These are phyloP conservation scores for Wolfiporia cocos DNA, from an alignment of 1,284 basidiomycete species.

Conservation along the genomic window DNA sequence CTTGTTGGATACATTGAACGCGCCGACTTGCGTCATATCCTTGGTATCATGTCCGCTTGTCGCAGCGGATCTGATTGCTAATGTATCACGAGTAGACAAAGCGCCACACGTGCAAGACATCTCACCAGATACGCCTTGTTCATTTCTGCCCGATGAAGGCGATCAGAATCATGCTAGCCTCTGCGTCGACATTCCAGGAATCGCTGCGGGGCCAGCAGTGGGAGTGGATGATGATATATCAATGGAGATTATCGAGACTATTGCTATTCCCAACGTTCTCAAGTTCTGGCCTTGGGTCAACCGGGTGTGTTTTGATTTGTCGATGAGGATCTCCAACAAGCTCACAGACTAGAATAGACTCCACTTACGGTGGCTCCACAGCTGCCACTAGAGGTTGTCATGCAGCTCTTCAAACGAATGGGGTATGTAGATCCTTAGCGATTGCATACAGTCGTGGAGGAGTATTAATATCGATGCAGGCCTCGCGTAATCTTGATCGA, in stretches of 20 bases:
- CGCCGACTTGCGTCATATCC: conserved; percentile 79
- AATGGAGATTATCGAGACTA: conserved; percentile 53
- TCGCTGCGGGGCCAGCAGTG: conserved; percentile 45
- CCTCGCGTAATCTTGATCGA: conserved; percentile 94
- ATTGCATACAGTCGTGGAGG: background rate
- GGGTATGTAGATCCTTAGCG: conserved; percentile 55
- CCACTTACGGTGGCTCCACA: conserved; percentile 92
- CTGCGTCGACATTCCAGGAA: conserved; percentile 28
- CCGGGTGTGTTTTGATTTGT: conserved; percentile 65
- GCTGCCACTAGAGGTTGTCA: conserved; percentile 91
- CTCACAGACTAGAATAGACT: too few relatives aligned
- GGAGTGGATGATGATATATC: conserved; percentile 65
- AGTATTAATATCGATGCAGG: conserved; percentile 33
- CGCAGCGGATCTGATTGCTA: background rate
- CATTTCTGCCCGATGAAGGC: conserved; percentile 47
- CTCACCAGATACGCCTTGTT: conserved; percentile 61
- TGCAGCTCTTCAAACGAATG: conserved; percentile 94
- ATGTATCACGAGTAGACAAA: conserved; percentile 49
- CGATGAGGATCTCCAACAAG: too few relatives aligned
- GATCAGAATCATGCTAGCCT: conserved; percentile 41
- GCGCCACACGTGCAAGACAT: conserved; percentile 59
- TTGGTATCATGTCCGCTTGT: conserved; percentile 46
- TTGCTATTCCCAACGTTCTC: conserved; percentile 50
- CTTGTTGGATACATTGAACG: conserved; percentile 89
- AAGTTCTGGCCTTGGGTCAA: conserved; percentile 92